Conservation (phyloP, 2,329 filamentous ascomycete species). For the Diaporthe sp. region DNA sequence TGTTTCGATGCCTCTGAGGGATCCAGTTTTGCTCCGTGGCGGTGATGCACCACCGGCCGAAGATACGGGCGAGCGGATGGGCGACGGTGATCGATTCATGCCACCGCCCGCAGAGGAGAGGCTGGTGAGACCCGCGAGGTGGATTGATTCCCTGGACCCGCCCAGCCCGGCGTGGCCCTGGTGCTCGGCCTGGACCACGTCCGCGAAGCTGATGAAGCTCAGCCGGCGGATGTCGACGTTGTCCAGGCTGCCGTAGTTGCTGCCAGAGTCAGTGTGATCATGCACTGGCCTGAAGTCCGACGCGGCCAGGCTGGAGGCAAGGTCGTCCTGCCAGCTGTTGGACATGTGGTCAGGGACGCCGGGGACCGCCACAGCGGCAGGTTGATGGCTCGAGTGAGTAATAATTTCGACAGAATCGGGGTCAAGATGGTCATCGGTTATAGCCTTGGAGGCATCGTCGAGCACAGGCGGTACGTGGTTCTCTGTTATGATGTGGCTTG, state of each 20-base stretch:
- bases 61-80: constrained; percentile 83
- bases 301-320: constrained; percentile 50
- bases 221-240: constrained; percentile 81
- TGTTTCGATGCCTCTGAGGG: constrained; percentile 81
- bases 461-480: constrained; percentile 93
- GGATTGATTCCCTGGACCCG: constrained; percentile 77
- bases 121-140: constrained; percentile 77
- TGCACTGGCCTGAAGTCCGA: constrained; percentile 68
- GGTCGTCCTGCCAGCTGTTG: constrained; percentile 43
- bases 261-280: constrained; percentile 57
- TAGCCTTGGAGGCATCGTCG: constrained; percentile 91
- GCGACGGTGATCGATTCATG: constrained; percentile 78
- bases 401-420: constrained; percentile 94
- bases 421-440: constrained; percentile 87
- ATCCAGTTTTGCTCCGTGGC: constrained; percentile 81
- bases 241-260: constrained; percentile 85
- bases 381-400: constrained; percentile 86
- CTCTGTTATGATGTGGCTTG: constrained; percentile 92
- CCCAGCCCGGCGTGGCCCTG: constrained; percentile 69
- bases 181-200: constrained; percentile 91
- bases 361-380: constrained; percentile 77
- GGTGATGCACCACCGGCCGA: constrained; percentile 72
- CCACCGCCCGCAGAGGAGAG: constrained; percentile 60
- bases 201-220: constrained; percentile 96
- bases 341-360: constrained; percentile 53